A percentile compares a stretch with the other conserved stretches of the same genome.
Evolutionary conservation across 129 eudicot species (phyloP).

Genomic region (Calendula officinalis): DNA sequence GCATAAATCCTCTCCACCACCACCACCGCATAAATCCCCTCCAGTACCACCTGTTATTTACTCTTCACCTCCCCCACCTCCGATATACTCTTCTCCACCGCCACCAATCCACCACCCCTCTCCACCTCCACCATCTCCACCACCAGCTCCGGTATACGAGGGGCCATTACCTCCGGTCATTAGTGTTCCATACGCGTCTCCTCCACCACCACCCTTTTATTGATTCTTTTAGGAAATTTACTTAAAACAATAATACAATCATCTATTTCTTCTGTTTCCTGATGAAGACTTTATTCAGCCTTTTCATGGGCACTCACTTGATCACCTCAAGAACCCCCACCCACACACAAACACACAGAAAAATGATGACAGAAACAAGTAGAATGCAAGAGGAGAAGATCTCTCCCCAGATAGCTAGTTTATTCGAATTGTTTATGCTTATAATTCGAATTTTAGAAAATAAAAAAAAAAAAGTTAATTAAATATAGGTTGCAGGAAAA

Average conservation of each 20-base stretch:
- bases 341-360: conserved; percentile 24
- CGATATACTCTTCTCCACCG: conserved; percentile 34
- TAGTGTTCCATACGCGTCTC: conserved; percentile 76
- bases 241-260: conserved; percentile 22
- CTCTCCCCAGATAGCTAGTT: conserved; percentile 25
- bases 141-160: conserved; percentile 52
- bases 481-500: conserved; percentile 39
- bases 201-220: conserved; percentile 86
- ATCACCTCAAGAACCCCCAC: conserved; percentile 6
- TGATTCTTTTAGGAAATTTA: conserved; percentile 49
- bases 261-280: conserved; percentile 7
- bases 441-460: conserved; percentile 34
- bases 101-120: conserved; percentile 29
- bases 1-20: too few relatives aligned
- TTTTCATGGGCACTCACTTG: background rate
- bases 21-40: conserved; percentile 25
- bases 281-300: background rate
- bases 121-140: conserved; percentile 46
- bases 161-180: conserved; percentile 71
- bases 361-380: conserved; percentile 22
- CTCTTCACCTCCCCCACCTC: conserved; percentile 40
- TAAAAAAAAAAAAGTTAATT: conserved; percentile 10
- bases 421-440: conserved; percentile 35
- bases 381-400: conserved; percentile 35
- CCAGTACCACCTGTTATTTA: conserved; percentile 38